Evolutionary conservation across 768 basidiomycete species (phyloP), one percentile per base, ranked within the genome.

Genomic region (Hysterangium stoloniferum): DNA sequence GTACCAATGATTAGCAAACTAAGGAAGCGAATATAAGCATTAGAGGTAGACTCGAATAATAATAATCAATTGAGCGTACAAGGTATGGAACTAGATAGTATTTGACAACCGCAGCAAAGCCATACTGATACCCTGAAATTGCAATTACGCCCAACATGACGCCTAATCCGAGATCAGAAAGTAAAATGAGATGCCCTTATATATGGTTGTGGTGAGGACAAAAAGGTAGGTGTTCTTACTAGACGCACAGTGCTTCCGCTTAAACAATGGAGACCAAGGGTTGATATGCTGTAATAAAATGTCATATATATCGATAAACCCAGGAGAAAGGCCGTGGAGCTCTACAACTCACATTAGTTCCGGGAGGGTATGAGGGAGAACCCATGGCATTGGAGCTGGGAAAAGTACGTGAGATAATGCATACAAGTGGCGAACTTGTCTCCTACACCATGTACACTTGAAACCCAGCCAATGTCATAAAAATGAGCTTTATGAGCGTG

Each of bases 1-100:
- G 42, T 54, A 63, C 64, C 64, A 65, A 44, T 65, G 64, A 51
- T 65, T 65, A 45, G 61, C 60, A 6, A 65, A 45, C 44, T 48
- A 43, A n/a, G 38, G 54, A 27, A 41, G 36, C 45, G 48, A 54
- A 47, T 20, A n/a, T 13, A 29, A 32, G 27, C 15, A 13, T 8
- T 25, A 13, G n/a, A 28, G 13, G 28, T 17, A 7, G 29, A 43
- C 32, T 44, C 17, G 12, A 45, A 31, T 13, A 31, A 8, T 11
- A 17, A 29, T 17, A 45, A 27, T 17, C 22, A 11, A 45, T 4
- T 45, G 25, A 6, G 28, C 44, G 15, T 31, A 45, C 44, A 52
- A 65, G 38, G 42, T 62, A 65, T 2, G 64, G 64, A 6, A 62
- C 44, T 31, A 62, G 52, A 45, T 65, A 65, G 37, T 56, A 59